phyloP scores from a whole-genome alignment of 2,329 filamentous ascomycete species.

The Plectosphaerella plurivora region DNA sequence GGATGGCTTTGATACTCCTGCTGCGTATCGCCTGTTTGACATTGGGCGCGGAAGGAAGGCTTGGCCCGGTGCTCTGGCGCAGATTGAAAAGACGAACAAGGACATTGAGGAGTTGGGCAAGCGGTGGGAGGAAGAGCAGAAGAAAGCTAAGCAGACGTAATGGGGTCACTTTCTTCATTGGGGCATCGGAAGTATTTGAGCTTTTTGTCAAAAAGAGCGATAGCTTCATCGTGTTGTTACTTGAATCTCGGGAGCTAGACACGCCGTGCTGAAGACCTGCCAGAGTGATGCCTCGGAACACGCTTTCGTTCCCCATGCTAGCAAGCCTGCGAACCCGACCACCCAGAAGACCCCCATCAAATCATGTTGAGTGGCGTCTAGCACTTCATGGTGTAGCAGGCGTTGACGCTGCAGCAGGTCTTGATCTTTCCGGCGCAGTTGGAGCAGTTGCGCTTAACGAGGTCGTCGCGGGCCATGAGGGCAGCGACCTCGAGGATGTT shows the following conservation, averaged over 20 bases:
- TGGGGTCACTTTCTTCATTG: neutral
- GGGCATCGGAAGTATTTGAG: too few relatives aligned
- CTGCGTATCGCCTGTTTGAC: constrained; percentile 35
- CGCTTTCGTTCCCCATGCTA: too few relatives aligned
- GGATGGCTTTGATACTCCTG: constrained; percentile 31
- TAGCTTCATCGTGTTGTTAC: too few relatives aligned
- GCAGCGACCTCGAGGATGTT: neutral
- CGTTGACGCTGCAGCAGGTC: neutral
- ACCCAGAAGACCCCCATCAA: too few relatives aligned
- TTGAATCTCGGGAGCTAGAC: too few relatives aligned
- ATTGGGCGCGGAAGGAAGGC: constrained; percentile 28
- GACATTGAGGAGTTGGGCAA: constrained; percentile 12
- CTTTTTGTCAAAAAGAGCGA: too few relatives aligned
- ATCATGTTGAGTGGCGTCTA: too few relatives aligned
- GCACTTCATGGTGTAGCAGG: neutral
- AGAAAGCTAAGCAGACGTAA: neutral
- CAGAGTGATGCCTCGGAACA: too few relatives aligned
- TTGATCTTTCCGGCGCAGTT: neutral
- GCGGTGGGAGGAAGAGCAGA: constrained; percentile 3
- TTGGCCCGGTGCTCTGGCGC: constrained; percentile 32
- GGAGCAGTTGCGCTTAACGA: neutral
- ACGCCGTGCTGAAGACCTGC: too few relatives aligned
- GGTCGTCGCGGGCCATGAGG: neutral
- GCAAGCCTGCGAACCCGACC: too few relatives aligned
- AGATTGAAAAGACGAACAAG: constrained; percentile 21